These are phyloP conservation scores for Dorcoceras hygrometricum DNA, from an alignment of 257 asterid species.

Conservation along the genomic window DNA sequence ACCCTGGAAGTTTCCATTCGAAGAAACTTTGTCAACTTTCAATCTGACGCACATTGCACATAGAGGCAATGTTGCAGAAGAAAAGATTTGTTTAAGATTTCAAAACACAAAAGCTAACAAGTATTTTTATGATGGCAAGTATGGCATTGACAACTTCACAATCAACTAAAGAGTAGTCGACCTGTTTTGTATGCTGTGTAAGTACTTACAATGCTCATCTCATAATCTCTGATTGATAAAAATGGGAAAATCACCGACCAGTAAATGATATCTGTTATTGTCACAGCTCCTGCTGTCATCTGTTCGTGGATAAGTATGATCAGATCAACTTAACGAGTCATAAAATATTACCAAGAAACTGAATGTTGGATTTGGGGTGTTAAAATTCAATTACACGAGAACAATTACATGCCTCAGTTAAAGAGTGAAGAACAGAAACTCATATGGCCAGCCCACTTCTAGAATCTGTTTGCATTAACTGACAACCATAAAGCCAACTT, in stretches of 20 bases:
- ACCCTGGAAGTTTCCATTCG: not conserved
- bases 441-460: not conserved
- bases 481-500: not conserved
- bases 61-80: slow-evolving; percentile 6
- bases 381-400: not conserved
- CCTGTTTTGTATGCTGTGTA: slow-evolving; percentile 8
- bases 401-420: not conserved
- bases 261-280: slow-evolving; percentile 72
- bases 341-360: slow-evolving; percentile 14
- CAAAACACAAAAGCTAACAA: not conserved
- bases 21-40: not conserved
- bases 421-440: slow-evolving; percentile 5
- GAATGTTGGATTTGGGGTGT: slow-evolving; percentile 4
- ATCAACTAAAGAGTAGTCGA: slow-evolving; percentile 7
- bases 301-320: slow-evolving; percentile 34
- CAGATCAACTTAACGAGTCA: slow-evolving; percentile 20
- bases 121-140: not conserved
- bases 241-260: slow-evolving; percentile 84
- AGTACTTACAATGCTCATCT: slow-evolving; percentile 74
- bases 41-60: slow-evolving; percentile 3
- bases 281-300: slow-evolving; percentile 92
- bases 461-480: slow-evolving; percentile 8
- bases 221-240: slow-evolving; percentile 65
- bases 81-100: too few relatives aligned
- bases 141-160: not conserved